These are phyloP conservation scores for Pythium sp. DNA, from an alignment of 352 stramenopile species.

Conservation along the genomic window DNA sequence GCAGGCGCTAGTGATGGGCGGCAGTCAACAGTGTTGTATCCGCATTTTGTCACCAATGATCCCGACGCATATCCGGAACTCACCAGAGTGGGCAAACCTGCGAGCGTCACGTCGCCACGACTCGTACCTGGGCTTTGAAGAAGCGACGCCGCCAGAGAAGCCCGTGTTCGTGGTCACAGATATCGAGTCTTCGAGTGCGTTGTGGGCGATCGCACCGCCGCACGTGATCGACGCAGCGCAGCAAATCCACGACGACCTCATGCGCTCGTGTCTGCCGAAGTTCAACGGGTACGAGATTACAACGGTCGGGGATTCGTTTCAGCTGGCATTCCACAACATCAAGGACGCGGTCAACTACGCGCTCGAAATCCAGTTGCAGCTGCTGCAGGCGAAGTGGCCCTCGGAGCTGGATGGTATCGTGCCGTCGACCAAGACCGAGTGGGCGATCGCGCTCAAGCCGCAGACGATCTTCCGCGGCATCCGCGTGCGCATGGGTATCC, in stretches of 20 bases:
- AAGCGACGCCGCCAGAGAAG: constrained; percentile 26
- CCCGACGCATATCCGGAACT: constrained; percentile 49
- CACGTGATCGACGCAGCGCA: constrained; percentile 58
- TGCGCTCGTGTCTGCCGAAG: constrained; percentile 46
- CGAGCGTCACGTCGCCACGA: constrained; percentile 24
- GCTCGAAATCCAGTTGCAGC: constrained; percentile 55
- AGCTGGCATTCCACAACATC: constrained; percentile 69
- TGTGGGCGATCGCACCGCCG: constrained; percentile 58
- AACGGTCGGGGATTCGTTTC: constrained; percentile 67
- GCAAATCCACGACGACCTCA: constrained; percentile 60
- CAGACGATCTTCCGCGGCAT: constrained; percentile 58
- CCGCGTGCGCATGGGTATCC: constrained; percentile 75
- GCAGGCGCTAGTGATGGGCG: constrained; percentile 65
- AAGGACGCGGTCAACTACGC: constrained; percentile 63
- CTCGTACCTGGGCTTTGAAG: constrained; percentile 32
- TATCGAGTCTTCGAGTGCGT: constrained; percentile 69
- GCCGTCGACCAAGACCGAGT: constrained; percentile 55
- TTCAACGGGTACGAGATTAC: constrained; percentile 78
- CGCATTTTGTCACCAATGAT: constrained; percentile 50
- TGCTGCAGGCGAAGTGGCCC: constrained; percentile 63
- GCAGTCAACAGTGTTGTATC: constrained; percentile 59
- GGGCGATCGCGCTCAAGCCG: constrained; percentile 39
- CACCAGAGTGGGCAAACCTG: constrained; percentile 37
- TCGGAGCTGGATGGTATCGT: constrained; percentile 46
- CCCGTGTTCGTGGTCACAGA: constrained; percentile 80